Base-by-base conservation (phyloP, 2,329 filamentous ascomycete species). In the Capronia americana region DNA sequence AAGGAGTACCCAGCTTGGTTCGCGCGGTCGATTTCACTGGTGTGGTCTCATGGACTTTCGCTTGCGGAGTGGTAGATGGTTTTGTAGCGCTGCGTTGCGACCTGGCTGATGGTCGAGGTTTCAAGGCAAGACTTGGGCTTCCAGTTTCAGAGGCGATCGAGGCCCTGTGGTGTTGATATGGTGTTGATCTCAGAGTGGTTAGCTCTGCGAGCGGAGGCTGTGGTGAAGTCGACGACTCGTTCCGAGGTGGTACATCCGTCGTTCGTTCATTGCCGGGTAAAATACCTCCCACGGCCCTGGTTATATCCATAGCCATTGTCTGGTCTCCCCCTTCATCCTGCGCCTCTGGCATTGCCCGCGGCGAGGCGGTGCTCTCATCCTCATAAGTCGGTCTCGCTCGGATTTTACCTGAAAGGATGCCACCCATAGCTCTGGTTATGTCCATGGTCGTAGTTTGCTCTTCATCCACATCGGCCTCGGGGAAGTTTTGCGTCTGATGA, bases 291-390 rank as follows among this genome's bases (percentile, higher is more conserved):
- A 90, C 80, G 5, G 85, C 86, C 54, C 82, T 82, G 1, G 88
- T 91, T 74, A 91, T 86, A 56, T 91, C 88, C 88, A 91, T 90
- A 0, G 83, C 87, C 75, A 85, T 82, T 0, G 86, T 88, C 57
- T 78, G 73, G 61, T 79, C 79, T 6, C 80, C 79, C 17, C 17
- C 28, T 17, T 32, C 53, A 34, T 24, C 26, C 24, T 55, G 11
- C 17, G 26, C 14, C 8, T 55, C 26, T 30, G 24, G 5, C 8
- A n/a, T 28, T 55, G 17, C 53, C 26, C 17, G 53, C 5, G 28
- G 8, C 12, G 53, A 34, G n/a, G 17, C 2, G 28, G n/a, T 20
- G 8, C 6, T 32, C 28, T 20, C 12, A 10, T 32, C 17, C 4
- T 12, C 28, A 28, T 28, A 32, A 26, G 30, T 85, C 81, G 0